Evolutionary conservation across 1,284 basidiomycete species (phyloP).

Genomic region (Ceratobasidium sp.): DNA sequence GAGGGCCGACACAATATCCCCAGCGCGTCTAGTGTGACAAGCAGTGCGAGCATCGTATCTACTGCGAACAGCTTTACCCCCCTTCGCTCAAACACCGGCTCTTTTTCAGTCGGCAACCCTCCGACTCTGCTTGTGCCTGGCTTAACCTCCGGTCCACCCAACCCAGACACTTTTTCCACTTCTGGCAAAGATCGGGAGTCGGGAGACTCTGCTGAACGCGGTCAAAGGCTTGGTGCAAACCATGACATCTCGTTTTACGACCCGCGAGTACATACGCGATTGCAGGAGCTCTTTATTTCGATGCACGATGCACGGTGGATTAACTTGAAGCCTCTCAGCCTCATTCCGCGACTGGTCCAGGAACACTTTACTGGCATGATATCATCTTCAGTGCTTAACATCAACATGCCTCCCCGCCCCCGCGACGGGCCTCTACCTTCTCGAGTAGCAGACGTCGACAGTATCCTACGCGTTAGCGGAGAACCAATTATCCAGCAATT

Average conservation of each 20-base stretch:
- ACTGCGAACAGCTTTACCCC: background rate
- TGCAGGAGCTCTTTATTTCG: conserved; percentile 21
- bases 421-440: background rate
- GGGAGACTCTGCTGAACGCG: conserved; percentile 22
- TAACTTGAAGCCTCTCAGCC: conserved; percentile 35
- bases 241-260: conserved; percentile 34
- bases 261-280: conserved; percentile 22
- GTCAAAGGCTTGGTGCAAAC: background rate
- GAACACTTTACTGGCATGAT: conserved; percentile 32
- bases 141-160: background rate
- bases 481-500: conserved; percentile 2
- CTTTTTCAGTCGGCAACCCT: background rate
- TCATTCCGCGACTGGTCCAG: conserved; percentile 35
- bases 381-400: conserved; percentile 23
- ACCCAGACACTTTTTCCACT: background rate
- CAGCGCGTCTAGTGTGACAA: conserved; percentile 21
- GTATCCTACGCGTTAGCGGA: conserved; percentile 15
- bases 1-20: conserved; percentile 22
- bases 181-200: conserved; percentile 28
- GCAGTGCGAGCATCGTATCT: conserved; percentile 11
- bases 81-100: background rate
- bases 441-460: background rate
- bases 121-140: conserved; percentile 21
- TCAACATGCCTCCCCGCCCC: conserved; percentile 25
- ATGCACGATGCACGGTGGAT: conserved; percentile 42